Percentiles rank a stretch among this genome's conserved stretches.
These are phyloP conservation scores for Arabidopsis arenosa DNA, from an alignment of 345 rosid species.

Conservation along the genomic window DNA sequence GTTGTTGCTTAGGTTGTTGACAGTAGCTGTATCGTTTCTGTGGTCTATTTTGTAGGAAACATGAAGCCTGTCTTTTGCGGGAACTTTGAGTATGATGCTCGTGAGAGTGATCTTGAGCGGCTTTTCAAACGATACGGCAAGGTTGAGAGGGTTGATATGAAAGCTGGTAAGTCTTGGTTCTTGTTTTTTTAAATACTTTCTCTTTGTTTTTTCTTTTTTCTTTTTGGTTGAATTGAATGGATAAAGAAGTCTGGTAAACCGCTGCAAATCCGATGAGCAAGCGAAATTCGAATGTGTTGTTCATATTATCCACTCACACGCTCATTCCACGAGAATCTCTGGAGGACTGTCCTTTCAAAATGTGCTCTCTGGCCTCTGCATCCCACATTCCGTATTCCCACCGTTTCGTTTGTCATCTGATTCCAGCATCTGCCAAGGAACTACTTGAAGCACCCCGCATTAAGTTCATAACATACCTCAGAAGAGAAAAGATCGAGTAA, in stretches of 20 bases:
- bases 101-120: constrained; percentile 82
- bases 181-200: neutral
- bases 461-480: constrained; percentile 54
- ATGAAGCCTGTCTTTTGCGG: constrained; percentile 96
- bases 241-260: constrained; percentile 17
- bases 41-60: constrained; percentile 40
- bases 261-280: constrained; percentile 23
- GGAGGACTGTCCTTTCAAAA: neutral
- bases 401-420: neutral
- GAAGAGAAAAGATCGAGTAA: constrained; percentile 44
- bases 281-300: neutral
- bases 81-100: constrained; percentile 90
- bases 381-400: constrained; percentile 8
- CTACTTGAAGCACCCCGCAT: constrained; percentile 10
- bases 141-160: constrained; percentile 93
- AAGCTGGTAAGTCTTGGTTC: constrained; percentile 70
- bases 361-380: neutral
- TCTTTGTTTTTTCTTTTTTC: neutral
- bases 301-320: neutral
- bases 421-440: neutral
- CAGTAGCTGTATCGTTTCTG: neutral
- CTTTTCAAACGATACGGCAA: constrained; percentile 86
- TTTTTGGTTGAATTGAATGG: neutral
- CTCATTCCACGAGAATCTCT: neutral
- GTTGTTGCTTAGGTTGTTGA: neutral